These are phyloP conservation scores for Arbutus unedo DNA, from an alignment of 148 eudicot genomes.

Conservation along the genomic window DNA sequence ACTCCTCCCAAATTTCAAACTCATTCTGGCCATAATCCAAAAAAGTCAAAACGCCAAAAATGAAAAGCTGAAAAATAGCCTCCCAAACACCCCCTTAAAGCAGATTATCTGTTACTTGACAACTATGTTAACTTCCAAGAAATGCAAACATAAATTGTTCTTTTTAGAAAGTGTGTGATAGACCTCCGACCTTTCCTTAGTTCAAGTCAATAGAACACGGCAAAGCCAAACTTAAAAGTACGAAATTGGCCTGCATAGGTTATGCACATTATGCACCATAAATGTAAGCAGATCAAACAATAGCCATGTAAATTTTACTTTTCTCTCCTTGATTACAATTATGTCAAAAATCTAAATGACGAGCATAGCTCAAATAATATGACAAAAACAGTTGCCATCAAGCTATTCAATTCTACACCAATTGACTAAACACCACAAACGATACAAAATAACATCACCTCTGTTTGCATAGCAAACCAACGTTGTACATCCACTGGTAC, in stretches of 20 bases:
- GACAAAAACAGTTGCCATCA: neutral
- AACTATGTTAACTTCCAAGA: neutral
- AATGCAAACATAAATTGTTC: neutral
- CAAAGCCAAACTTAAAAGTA: neutral
- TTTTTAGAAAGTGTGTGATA: neutral
- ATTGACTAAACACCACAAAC: neutral
- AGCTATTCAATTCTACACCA: neutral
- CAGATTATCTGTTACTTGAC: neutral
- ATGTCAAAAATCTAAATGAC: neutral
- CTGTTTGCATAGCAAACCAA: slow-evolving; percentile 33
- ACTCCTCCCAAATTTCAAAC: too few relatives aligned
- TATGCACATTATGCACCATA: neutral
- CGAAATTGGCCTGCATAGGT: neutral
- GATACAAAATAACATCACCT: slow-evolving; percentile 23
- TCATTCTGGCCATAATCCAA: too few relatives aligned
- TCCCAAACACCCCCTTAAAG: too few relatives aligned
- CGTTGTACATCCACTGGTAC: slow-evolving; percentile 31
- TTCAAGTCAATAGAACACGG: neutral
- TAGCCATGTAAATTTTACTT: neutral
- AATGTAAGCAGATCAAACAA: slow-evolving; percentile 3
- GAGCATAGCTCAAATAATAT: neutral
- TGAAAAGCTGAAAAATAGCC: too few relatives aligned
- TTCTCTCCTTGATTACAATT: neutral
- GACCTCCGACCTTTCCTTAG: neutral
- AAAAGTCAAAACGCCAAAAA: too few relatives aligned